Conservation (phyloP, 352 stramenopile genomes). For the Phytopythium chamaehyphon region DNA sequence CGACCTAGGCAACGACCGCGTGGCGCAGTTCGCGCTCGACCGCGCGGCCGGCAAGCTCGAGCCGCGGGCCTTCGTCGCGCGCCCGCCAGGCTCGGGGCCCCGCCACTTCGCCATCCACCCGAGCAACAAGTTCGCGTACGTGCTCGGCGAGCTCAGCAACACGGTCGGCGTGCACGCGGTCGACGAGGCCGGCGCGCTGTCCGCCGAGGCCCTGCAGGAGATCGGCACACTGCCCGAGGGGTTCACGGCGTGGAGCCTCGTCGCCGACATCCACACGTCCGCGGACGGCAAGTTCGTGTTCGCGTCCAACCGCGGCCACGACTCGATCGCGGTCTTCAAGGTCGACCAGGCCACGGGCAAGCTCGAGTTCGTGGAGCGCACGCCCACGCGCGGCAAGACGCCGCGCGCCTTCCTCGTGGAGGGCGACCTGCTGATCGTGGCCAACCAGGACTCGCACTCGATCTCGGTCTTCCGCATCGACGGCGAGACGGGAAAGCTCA, state of each 20-base stretch:
- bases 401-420: conserved; percentile 54
- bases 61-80: conserved; percentile 34
- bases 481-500: conserved; percentile 32
- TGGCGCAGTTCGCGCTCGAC: conserved; percentile 61
- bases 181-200: conserved; percentile 40
- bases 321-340: conserved; percentile 63
- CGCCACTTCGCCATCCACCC: conserved; percentile 77
- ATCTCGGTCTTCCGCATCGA: conserved; percentile 59
- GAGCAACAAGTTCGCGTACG: conserved; percentile 48
- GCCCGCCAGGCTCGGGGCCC: conserved; percentile 47
- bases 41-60: conserved; percentile 29
- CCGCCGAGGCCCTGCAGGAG: conserved; percentile 40
- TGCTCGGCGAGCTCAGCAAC: conserved; percentile 67
- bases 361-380: conserved; percentile 42
- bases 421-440: conserved; percentile 50
- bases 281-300: conserved; percentile 51
- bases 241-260: conserved; percentile 24
- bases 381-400: conserved; percentile 41
- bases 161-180: conserved; percentile 58
- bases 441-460: conserved; percentile 60
- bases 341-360: conserved; percentile 26
- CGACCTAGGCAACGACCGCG: conserved; percentile 66
- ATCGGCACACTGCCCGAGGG: conserved; percentile 58
- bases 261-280: conserved; percentile 60
- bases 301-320: conserved; percentile 55